phyloP scores from a whole-genome alignment of 2,329 filamentous ascomycete genomes.

The Seiridium unicorne region DNA sequence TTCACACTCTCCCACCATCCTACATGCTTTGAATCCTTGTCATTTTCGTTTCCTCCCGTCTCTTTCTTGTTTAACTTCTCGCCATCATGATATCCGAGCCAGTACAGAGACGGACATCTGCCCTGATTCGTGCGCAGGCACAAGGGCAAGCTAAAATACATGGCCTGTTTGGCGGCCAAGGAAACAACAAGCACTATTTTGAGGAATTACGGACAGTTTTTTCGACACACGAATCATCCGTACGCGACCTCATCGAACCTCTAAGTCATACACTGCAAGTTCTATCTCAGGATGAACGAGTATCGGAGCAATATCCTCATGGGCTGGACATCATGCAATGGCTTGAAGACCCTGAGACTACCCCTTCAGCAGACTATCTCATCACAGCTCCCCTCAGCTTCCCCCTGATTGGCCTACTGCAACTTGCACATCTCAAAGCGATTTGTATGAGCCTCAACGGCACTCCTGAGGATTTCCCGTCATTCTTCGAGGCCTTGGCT shows the following conservation, averaged over 20 bases:
- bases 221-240: slow-evolving; percentile 16
- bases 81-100: not conserved
- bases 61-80: not conserved
- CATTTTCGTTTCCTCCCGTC: not conserved
- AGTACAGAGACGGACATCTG: not conserved
- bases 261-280: slow-evolving; percentile 14
- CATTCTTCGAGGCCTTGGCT: slow-evolving; percentile 17
- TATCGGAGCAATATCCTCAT: slow-evolving; percentile 18
- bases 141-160: slow-evolving; percentile 16
- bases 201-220: slow-evolving; percentile 19
- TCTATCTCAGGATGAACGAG: slow-evolving; percentile 16
- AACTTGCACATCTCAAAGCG: slow-evolving; percentile 17
- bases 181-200: slow-evolving; percentile 20
- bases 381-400: slow-evolving; percentile 35
- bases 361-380: slow-evolving; percentile 29
- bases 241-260: slow-evolving; percentile 13
- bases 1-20: not conserved
- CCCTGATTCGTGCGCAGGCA: slow-evolving; percentile 2
- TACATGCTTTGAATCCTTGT: not conserved
- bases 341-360: slow-evolving; percentile 21
- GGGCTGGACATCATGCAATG: slow-evolving; percentile 28
- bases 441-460: slow-evolving; percentile 24
- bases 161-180: slow-evolving; percentile 21
- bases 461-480: slow-evolving; percentile 6
- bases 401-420: slow-evolving; percentile 33